Percentiles rank a stretch among this genome's conserved stretches.
Conservation (phyloP, 192 early-diverging fungal genomes). For the Linnemannia exigua region DNA sequence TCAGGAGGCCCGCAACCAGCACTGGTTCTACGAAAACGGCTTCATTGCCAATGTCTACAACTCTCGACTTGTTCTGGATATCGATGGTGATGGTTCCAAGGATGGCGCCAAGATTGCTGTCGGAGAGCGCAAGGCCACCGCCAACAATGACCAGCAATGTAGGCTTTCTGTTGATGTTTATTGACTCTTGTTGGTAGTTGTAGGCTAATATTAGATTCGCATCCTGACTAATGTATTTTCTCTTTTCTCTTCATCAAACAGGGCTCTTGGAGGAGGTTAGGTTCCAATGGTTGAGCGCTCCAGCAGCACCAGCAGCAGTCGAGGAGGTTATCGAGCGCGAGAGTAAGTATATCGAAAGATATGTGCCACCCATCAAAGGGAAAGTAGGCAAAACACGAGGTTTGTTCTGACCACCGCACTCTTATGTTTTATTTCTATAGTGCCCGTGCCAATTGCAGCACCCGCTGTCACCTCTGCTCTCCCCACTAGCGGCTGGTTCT, state of each 20-base stretch:
- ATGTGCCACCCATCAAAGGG: not conserved
- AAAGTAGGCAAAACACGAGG: not conserved
- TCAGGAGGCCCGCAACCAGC: conserved; percentile 50
- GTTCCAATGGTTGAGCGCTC: conserved; percentile 32
- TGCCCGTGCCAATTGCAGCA: not conserved
- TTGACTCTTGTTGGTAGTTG: too few species aligned
- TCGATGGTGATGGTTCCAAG: conserved; percentile 53
- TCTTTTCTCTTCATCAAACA: conserved; percentile 1
- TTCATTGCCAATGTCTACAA: conserved; percentile 59
- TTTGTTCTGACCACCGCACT: too few species aligned
- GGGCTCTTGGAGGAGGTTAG: conserved; percentile 49
- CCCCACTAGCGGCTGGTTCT: conserved; percentile 54
- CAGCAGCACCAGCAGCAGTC: conserved; percentile 5
- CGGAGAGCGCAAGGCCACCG: conserved; percentile 41
- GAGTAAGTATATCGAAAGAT: conserved; percentile 9
- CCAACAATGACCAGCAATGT: conserved; percentile 50
- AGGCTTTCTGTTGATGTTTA: conserved; percentile 11
- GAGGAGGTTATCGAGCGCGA: conserved; percentile 28
- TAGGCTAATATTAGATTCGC: conserved; percentile 17
- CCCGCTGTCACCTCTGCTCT: conserved; percentile 15
- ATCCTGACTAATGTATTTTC: not conserved
- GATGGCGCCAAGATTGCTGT: conserved; percentile 57
- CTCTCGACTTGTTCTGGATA: conserved; percentile 51
- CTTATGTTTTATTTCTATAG: not conserved
- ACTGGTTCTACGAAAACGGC: conserved; percentile 54